Conservation (phyloP, 257 asterid species). For the Gentiana dahurica region DNA sequence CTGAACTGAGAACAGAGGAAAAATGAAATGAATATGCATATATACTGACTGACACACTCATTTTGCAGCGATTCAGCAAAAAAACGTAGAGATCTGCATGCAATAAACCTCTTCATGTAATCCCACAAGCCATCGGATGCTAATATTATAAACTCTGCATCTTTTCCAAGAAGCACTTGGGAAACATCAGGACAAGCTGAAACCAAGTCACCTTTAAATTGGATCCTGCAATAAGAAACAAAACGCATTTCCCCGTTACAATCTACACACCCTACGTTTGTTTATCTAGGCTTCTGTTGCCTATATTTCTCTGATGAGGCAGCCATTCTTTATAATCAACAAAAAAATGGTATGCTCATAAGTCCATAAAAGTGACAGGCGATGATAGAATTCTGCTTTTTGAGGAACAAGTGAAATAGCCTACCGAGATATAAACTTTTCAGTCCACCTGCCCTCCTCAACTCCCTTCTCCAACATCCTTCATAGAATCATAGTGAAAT, state of each 20-base stretch:
- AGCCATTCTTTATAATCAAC: neutral
- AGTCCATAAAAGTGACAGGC: neutral
- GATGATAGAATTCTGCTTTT: neutral
- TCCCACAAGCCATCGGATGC: conserved; percentile 99
- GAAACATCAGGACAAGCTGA: conserved; percentile 71
- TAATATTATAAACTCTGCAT: conserved; percentile 58
- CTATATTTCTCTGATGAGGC: neutral
- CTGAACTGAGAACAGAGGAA: conserved; percentile 40
- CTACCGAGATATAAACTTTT: conserved; percentile 81
- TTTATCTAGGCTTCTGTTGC: neutral
- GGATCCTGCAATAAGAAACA: conserved; percentile 38
- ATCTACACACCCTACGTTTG: neutral
- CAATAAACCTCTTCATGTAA: conserved; percentile 53
- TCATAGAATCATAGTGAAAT: conserved; percentile 6
- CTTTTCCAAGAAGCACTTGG: conserved; percentile 62
- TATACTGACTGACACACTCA: too few species aligned
- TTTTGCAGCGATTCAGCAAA: neutral
- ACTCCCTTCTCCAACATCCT: conserved; percentile 94
- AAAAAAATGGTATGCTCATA: neutral
- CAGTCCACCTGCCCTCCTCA: conserved; percentile 74
- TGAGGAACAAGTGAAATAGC: conserved; percentile 9
- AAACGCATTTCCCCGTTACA: conserved; percentile 4
- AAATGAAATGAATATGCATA: neutral
- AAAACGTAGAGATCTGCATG: neutral
- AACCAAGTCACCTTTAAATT: conserved; percentile 61